phyloP scores from a whole-genome alignment of 306 rosid species.

The Amphicarpaea edgeworthii region DNA sequence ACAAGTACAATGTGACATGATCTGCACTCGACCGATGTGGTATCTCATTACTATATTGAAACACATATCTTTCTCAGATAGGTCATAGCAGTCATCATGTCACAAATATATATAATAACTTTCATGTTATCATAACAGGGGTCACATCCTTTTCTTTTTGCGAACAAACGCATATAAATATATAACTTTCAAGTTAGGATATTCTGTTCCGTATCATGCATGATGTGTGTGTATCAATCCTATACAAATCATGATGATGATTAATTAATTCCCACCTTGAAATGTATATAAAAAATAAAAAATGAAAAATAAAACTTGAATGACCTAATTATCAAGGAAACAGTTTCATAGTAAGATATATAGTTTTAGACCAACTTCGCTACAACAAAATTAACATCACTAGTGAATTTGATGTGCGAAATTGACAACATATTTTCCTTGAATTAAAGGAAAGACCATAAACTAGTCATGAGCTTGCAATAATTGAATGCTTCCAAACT shows the following conservation, averaged over 20 bases:
- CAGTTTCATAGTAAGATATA: background rate
- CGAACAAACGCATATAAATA: background rate
- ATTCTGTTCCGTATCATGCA: slow-evolving; percentile 7
- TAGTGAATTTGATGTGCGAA: background rate
- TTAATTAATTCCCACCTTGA: background rate
- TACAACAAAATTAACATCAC: background rate
- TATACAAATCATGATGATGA: background rate
- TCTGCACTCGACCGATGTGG: background rate
- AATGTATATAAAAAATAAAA: background rate
- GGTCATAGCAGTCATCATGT: slow-evolving; percentile 30
- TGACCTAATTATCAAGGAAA: background rate
- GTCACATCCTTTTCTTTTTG: slow-evolving; percentile 2
- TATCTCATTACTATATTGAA: slow-evolving; percentile 16
- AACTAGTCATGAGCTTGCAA: background rate
- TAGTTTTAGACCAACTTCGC: background rate
- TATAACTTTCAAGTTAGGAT: background rate
- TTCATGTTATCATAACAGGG: slow-evolving; percentile 7
- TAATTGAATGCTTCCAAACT: background rate
- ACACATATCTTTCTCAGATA: slow-evolving; percentile 4
- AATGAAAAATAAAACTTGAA: no score
- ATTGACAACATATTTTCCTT: background rate
- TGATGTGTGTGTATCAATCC: background rate
- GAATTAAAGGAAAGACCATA: background rate
- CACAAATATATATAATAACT: background rate
- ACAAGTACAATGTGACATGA: slow-evolving; percentile 36